These are phyloP conservation scores for Leishmania tarentolae DNA, from an alignment of 208 protist genomes.

Conservation along the genomic window DNA sequence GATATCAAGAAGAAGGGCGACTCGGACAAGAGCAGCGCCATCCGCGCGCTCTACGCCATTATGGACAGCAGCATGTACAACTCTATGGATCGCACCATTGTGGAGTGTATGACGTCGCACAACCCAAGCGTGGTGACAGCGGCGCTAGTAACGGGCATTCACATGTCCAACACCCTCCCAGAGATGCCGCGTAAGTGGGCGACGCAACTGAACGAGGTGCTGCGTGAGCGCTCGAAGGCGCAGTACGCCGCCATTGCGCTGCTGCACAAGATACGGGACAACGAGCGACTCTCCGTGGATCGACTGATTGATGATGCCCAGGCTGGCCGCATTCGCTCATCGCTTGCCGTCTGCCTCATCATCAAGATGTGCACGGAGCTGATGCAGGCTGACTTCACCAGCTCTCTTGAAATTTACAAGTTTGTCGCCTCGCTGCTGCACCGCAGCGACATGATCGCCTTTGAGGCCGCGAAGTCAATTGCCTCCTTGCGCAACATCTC, in stretches of 20 bases:
- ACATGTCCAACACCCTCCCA: slow-evolving; percentile 88
- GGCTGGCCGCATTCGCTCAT: slow-evolving; percentile 87
- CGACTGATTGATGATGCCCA: slow-evolving; percentile 93
- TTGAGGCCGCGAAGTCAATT: slow-evolving; percentile 97
- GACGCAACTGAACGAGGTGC: slow-evolving; percentile 94
- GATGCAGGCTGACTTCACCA: slow-evolving; percentile 91
- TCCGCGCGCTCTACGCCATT: slow-evolving; percentile 95
- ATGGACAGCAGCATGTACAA: slow-evolving; percentile 96
- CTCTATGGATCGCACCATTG: slow-evolving; percentile 96
- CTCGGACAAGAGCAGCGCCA: slow-evolving; percentile 92
- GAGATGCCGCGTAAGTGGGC: slow-evolving; percentile 95
- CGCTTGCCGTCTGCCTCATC: slow-evolving; percentile 94
- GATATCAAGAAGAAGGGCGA: slow-evolving; percentile 97
- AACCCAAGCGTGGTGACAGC: slow-evolving; percentile 95
- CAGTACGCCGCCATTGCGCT: slow-evolving; percentile 98
- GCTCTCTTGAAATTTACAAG: slow-evolving; percentile 80
- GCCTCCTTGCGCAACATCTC: slow-evolving; percentile 92
- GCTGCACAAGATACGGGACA: slow-evolving; percentile 95
- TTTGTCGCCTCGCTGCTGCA: slow-evolving; percentile 93
- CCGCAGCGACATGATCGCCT: slow-evolving; percentile 96
- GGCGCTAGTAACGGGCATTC: slow-evolving; percentile 97
- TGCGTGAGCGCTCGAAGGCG: slow-evolving; percentile 90
- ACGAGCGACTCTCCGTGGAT: slow-evolving; percentile 95
- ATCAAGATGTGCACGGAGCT: slow-evolving; percentile 94
- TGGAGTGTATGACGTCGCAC: slow-evolving; percentile 97